phyloP scores from a whole-genome alignment of 345 rosid species.

The Camelina sativa region DNA sequence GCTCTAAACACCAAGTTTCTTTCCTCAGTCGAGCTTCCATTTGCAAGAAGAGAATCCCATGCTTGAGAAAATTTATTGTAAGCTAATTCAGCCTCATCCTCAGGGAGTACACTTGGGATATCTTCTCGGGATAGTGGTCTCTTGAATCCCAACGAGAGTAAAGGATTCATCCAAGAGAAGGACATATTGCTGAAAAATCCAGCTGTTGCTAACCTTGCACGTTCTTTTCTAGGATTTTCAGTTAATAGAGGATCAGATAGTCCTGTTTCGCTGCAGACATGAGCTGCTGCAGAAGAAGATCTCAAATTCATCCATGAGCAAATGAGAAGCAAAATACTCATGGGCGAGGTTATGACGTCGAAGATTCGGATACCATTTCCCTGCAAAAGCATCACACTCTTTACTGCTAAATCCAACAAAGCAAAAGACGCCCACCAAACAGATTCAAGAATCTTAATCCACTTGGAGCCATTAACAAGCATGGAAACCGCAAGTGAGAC shows the following conservation, averaged over 20 bases:
- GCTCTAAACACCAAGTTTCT: conserved; percentile 58
- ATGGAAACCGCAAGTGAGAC: conserved; percentile 60
- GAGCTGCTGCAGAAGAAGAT: conserved; percentile 28
- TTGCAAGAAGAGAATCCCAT: conserved; percentile 52
- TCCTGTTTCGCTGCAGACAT: conserved; percentile 26
- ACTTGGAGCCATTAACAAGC: conserved; percentile 57
- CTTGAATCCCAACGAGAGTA: conserved; percentile 61
- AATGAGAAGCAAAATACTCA: conserved; percentile 57
- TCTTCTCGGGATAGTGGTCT: conserved; percentile 64
- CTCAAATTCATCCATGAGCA: conserved; percentile 56
- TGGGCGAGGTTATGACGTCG: conserved; percentile 54
- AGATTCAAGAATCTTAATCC: conserved; percentile 47
- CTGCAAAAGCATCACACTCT: conserved; percentile 45
- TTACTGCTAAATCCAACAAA: conserved; percentile 52
- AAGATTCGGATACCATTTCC: conserved; percentile 45
- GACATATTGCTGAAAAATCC: conserved; percentile 55
- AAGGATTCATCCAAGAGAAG: conserved; percentile 73
- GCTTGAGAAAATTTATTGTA: conserved; percentile 57
- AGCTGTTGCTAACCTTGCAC: conserved; percentile 48
- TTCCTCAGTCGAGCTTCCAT: conserved; percentile 31
- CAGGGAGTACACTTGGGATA: conserved; percentile 57
- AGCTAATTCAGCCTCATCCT: conserved; percentile 65
- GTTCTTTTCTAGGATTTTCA: conserved; percentile 35
- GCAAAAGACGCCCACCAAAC: conserved; percentile 77
- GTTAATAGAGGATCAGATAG: conserved; percentile 57